Evolutionary conservation across 2,329 filamentous ascomycete genomes (phyloP), one percentile per base, ranked within the genome.

Genomic region (Phaeophleospora eucalypticola): DNA sequence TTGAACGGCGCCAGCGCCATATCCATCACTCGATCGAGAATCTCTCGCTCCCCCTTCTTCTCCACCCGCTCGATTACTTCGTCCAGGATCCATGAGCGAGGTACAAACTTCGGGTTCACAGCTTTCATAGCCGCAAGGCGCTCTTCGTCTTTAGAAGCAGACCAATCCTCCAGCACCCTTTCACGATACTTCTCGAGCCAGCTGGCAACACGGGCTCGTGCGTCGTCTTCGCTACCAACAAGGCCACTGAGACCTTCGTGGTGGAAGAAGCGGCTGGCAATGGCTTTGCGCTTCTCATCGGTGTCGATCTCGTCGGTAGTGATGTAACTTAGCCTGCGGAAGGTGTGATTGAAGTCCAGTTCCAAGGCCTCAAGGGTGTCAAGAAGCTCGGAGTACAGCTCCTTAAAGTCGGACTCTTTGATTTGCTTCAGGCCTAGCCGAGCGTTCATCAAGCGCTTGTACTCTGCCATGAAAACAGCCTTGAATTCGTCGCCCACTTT

Each of bases 281-380:
- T 71, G n/a, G 82, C 74, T 52, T 77, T 78, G 43, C 88, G 74
- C 39, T 75, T 71, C 16, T 84, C 78, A 19, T 84, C 77, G 0
- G 81, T 85, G 20, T 79, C 77, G 4, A 95, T 63, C 3, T 87
- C 79, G 0, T 68, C 68, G 1, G 89, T 51, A 24, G 71, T 78
- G 15, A 95, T 62, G 16, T 71, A 68, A 43, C 84, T 85, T 0
- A 98, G 74, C 7, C 84, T 80, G 33, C 94, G 80, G 77, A 97
- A 97, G 65, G 94, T 93, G 60, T 94, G 87, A 63, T 95, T 88
- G 68, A 96, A 98, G 65, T 98, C 93, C 2, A 98, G 72, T 62
- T 94, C 87, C 15, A 90, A 71, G 1, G 79, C 79, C 65, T 95
- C 86, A 68, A 98, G 76, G 0, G 81, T 83, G 64, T 96, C 89